A percentile compares a stretch with the other conserved stretches of the same genome.
Evolutionary conservation across 106 monocot species (phyloP).

Genomic region (Narthecium ossifragum): DNA sequence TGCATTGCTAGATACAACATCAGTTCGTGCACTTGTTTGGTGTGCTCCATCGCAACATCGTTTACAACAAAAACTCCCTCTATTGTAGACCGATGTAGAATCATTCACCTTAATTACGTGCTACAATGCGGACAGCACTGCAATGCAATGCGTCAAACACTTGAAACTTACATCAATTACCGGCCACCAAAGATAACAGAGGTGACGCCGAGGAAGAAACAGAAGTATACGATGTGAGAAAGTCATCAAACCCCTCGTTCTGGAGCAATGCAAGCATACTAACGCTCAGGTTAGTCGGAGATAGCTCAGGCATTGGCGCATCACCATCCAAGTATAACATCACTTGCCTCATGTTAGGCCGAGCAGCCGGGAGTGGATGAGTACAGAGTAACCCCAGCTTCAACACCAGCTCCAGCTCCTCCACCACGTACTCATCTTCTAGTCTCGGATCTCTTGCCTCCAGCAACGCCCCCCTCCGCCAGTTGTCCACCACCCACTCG

Average conservation of each 20-base stretch:
- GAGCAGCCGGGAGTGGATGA: not conserved
- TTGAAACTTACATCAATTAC: too few relatives aligned
- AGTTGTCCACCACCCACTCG: conserved; percentile 1
- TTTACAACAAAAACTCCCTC: too few relatives aligned
- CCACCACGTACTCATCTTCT: not conserved
- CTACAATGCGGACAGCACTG: too few relatives aligned
- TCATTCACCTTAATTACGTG: too few relatives aligned
- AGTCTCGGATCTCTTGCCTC: not conserved
- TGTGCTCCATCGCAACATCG: too few relatives aligned
- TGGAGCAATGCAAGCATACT: not conserved
- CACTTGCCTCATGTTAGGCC: conserved; percentile 5
- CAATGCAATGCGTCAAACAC: too few relatives aligned
- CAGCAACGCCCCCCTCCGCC: conserved; percentile 1
- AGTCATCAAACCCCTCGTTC: conserved; percentile 1
- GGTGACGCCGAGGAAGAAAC: too few relatives aligned
- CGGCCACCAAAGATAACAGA: too few relatives aligned
- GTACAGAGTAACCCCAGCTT: conserved; percentile 1
- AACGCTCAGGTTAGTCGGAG: not conserved
- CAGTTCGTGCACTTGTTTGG: too few relatives aligned
- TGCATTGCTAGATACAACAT: too few relatives aligned
- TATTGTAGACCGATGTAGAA: too few relatives aligned
- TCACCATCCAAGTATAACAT: not conserved
- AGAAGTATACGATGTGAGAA: not conserved
- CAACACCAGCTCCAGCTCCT: conserved; percentile 3
- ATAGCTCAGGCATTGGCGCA: not conserved